Conservation (phyloP, 2,329 filamentous ascomycete species). For the Botryotinia calthae region DNA sequence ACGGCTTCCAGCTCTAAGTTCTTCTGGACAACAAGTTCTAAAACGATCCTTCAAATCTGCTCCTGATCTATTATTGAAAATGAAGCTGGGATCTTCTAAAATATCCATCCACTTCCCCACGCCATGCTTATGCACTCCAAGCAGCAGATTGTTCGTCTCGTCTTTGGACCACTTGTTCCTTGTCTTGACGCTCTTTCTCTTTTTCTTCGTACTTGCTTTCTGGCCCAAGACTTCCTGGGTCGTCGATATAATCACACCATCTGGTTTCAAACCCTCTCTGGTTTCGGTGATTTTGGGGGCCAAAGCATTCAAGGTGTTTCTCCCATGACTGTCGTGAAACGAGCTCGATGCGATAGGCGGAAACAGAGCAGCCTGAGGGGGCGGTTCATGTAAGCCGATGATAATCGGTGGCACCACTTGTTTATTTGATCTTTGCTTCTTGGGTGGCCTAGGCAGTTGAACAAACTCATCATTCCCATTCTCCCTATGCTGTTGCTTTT, state of each 20-base stretch:
- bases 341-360: constrained; percentile 59
- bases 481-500: constrained; percentile 54
- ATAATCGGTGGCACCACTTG: constrained; percentile 63
- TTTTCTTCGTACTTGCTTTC: constrained; percentile 44
- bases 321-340: constrained; percentile 50
- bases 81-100: constrained; percentile 58
- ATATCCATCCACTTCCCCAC: constrained; percentile 66
- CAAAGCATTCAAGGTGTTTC: constrained; percentile 39
- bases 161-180: constrained; percentile 63
- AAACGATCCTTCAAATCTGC: constrained; percentile 66
- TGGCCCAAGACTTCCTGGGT: constrained; percentile 8
- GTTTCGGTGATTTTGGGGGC: constrained; percentile 26
- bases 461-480: constrained; percentile 60
- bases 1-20: constrained; percentile 49
- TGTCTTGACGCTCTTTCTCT: constrained; percentile 55
- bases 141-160: constrained; percentile 60
- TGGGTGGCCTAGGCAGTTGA: constrained; percentile 61
- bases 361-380: constrained; percentile 57
- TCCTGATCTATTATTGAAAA: constrained; percentile 59
- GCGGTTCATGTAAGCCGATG: constrained; percentile 61
- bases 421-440: constrained; percentile 58
- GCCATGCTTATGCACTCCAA: constrained; percentile 61
- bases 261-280: constrained; percentile 11
- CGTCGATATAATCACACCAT: not conserved
- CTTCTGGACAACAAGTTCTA: constrained; percentile 62